Evolutionary conservation across 768 basidiomycete genomes (phyloP), one percentile per base, ranked within the genome.

Genomic region (Lactifluus subvellereus): DNA sequence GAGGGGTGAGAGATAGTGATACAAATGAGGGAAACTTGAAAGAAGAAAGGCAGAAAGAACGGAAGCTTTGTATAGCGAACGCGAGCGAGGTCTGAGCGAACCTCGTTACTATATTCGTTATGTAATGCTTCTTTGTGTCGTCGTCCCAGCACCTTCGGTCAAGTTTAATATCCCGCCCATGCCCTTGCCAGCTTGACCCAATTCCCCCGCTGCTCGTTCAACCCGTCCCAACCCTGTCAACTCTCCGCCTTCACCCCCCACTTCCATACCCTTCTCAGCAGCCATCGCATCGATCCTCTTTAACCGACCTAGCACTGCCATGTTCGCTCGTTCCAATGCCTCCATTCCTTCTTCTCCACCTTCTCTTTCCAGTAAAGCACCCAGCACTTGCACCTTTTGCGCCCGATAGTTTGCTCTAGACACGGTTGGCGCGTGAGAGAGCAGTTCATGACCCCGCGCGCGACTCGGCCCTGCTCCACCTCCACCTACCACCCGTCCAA

Each of bases 291-390:
- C 79, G 11, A 83, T 81, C 67, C 76, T 79, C 69, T 75, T 77
- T 60, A 89, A 73, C 54, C 87, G 82, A 47, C 74, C 74, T 13
- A 82, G 71, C 32, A 89, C 80, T 1, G 75, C 75, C 37, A 71
- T 70, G 63, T 79, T 84, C 7, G 83, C 83, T 40, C 77, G 74
- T 54, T 73, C 73, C 40, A 86, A 62, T 18, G 77, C 78, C 10
- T 65, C 66, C 32, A 22, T 14, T 11, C 60, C 67, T 16, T 58
- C 61, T 9, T 58, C 61, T 9, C 66, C 67, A 3, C 43, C 51
- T 22, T 54, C 61, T 2, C 55, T 67, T 33, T 30, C 53, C 47
- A 56, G n/a, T 20, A 84, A 68, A n/a, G 57, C 71, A 30, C 70
- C 65, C 60, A 83, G 60, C 49, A 86, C 65, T 18, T 69, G 66